Conservation (phyloP, 192 early-diverging fungal species). For the Backusella psychrophila region DNA sequence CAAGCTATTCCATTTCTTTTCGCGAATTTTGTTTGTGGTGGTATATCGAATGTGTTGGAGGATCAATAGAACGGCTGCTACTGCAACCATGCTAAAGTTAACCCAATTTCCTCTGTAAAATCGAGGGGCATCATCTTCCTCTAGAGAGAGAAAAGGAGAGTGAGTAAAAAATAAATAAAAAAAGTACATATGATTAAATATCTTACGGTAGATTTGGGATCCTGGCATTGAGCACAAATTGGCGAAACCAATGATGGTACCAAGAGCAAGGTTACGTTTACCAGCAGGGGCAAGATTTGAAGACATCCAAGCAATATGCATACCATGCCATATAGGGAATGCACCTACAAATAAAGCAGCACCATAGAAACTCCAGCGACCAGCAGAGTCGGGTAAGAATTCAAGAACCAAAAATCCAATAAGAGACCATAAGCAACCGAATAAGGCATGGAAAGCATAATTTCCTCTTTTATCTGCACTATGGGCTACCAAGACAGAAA, state of each 20-base stretch:
- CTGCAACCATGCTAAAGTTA: neutral
- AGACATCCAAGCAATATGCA: constrained; percentile 33
- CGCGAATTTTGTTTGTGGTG: constrained; percentile 45
- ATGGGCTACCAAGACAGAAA: constrained; percentile 12
- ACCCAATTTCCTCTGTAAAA: constrained; percentile 23
- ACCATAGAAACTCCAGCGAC: constrained; percentile 26
- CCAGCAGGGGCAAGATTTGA: constrained; percentile 22
- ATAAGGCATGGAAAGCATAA: constrained; percentile 14
- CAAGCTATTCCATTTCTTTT: constrained; percentile 46
- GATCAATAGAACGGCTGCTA: constrained; percentile 19
- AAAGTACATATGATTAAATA: neutral
- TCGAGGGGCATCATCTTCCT: constrained; percentile 13
- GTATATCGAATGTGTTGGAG: constrained; percentile 43
- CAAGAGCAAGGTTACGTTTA: constrained; percentile 24
- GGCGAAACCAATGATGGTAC: constrained; percentile 24
- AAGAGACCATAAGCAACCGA: constrained; percentile 19
- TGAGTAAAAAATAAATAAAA: neutral
- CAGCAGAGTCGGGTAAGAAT: constrained; percentile 27
- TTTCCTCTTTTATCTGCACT: constrained; percentile 20
- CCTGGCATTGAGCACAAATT: constrained; percentile 24
- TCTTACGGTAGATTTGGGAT: constrained; percentile 26
- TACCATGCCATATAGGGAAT: constrained; percentile 24
- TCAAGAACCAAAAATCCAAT: constrained; percentile 29
- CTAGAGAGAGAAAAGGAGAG: neutral
- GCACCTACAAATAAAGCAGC: constrained; percentile 17